Percentiles rank a stretch among this genome's conserved stretches.
These are phyloP conservation scores for Flaveria bidentis DNA, from an alignment of 129 eudicot species.

Conservation along the genomic window DNA sequence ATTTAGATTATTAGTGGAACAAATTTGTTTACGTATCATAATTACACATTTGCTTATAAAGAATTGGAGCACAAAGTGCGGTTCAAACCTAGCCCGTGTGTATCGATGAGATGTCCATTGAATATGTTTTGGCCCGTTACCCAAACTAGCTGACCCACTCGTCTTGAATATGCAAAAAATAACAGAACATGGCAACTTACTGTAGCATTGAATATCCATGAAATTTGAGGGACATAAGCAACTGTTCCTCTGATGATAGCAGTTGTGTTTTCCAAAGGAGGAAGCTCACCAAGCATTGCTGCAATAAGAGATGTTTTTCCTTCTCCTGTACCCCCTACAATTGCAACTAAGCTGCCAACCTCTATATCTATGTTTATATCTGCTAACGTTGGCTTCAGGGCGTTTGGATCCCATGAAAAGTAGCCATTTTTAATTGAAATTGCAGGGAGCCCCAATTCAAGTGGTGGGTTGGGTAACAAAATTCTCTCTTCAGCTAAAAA, in stretches of 20 bases:
- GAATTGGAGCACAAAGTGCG: background rate
- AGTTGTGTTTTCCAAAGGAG: constrained; percentile 52
- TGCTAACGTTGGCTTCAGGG: constrained; percentile 65
- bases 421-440: constrained; percentile 80
- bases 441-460: constrained; percentile 70
- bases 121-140: background rate
- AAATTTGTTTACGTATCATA: background rate
- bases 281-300: constrained; percentile 98
- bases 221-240: constrained; percentile 94
- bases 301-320: constrained; percentile 94
- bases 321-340: constrained; percentile 96
- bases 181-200: constrained; percentile 35
- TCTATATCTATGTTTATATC: constrained; percentile 77
- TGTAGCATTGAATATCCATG: constrained; percentile 97
- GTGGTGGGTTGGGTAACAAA: constrained; percentile 76
- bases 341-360: constrained; percentile 83
- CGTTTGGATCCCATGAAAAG: constrained; percentile 90
- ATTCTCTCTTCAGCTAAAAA: constrained; percentile 75
- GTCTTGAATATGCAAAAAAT: constrained; percentile 1
- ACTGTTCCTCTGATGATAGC: constrained; percentile 78
- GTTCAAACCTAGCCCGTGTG: background rate
- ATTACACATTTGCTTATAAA: background rate
- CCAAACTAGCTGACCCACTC: background rate
- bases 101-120: background rate
- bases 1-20: background rate